These are phyloP conservation scores for Iberis pinnata DNA, from an alignment of 345 rosid genomes.

Conservation along the genomic window DNA sequence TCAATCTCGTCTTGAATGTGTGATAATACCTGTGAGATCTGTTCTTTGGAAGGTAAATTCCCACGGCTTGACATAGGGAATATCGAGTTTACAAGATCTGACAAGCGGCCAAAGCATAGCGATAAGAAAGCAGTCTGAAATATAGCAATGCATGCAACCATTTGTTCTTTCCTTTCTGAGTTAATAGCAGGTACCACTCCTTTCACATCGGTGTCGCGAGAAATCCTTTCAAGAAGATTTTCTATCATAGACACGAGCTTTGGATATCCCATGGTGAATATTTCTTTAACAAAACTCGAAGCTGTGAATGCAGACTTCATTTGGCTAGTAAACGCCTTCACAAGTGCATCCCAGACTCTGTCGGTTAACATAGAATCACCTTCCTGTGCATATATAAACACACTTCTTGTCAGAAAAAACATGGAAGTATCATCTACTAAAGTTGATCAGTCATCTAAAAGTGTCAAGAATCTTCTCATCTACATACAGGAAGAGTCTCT, in stretches of 20 bases:
- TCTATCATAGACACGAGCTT: conserved; percentile 79
- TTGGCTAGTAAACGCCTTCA: conserved; percentile 82
- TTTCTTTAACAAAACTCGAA: conserved; percentile 95
- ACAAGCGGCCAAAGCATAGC: conserved; percentile 65
- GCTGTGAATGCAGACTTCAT: conserved; percentile 96
- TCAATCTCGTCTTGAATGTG: conserved; percentile 90
- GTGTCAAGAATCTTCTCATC: neutral
- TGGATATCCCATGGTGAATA: conserved; percentile 85
- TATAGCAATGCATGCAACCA: conserved; percentile 69
- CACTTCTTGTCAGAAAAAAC: conserved; percentile 23
- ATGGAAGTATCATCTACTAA: neutral
- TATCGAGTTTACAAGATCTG: conserved; percentile 79
- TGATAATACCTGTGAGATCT: conserved; percentile 67
- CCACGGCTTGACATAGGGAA: conserved; percentile 94
- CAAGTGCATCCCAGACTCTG: conserved; percentile 93
- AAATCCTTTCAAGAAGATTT: conserved; percentile 82
- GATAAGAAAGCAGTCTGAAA: conserved; percentile 91
- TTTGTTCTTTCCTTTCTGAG: conserved; percentile 64
- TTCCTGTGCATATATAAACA: conserved; percentile 47
- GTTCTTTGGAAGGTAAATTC: conserved; percentile 85
- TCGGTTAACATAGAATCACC: conserved; percentile 78
- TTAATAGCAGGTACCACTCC: conserved; percentile 84
- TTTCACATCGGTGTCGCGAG: conserved; percentile 72
- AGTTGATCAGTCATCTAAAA: neutral
- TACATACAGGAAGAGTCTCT: conserved; percentile 3